Conservation (phyloP, 2,329 filamentous ascomycete species). For the Ophiostoma sp. region DNA sequence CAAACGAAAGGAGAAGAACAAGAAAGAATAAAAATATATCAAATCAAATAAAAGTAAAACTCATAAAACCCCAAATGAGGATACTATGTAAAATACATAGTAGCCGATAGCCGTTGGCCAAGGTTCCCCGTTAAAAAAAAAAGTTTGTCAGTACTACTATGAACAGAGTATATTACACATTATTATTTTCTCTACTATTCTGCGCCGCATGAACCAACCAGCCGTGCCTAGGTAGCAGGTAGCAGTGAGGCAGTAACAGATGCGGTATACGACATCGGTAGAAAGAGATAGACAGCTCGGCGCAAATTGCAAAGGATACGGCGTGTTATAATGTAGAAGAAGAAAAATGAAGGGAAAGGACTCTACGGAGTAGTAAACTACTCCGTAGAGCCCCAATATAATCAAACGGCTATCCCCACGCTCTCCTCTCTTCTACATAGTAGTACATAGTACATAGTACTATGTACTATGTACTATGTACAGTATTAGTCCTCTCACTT, state of each 20-base stretch:
- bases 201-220: neutral
- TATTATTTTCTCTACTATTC: neutral
- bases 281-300: neutral
- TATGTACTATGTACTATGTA: no score
- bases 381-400: neutral
- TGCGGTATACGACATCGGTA: neutral
- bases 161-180: no score
- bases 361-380: neutral
- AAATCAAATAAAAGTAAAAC: neutral
- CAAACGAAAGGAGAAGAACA: neutral
- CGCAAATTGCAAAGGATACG: neutral
- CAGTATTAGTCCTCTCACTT: no score
- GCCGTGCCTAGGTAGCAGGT: neutral
- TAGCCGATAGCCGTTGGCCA: no score
- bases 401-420: slow-evolving; percentile 2
- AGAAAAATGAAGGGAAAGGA: neutral
- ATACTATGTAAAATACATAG: neutral
- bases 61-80: no score
- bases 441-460: no score
- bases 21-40: neutral
- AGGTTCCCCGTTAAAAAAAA: no score
- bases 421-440: neutral
- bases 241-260: neutral
- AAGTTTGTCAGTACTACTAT: no score
- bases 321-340: neutral